Conservation (phyloP, 108 stramenopile genomes). For the Conticribra guillardii region DNA sequence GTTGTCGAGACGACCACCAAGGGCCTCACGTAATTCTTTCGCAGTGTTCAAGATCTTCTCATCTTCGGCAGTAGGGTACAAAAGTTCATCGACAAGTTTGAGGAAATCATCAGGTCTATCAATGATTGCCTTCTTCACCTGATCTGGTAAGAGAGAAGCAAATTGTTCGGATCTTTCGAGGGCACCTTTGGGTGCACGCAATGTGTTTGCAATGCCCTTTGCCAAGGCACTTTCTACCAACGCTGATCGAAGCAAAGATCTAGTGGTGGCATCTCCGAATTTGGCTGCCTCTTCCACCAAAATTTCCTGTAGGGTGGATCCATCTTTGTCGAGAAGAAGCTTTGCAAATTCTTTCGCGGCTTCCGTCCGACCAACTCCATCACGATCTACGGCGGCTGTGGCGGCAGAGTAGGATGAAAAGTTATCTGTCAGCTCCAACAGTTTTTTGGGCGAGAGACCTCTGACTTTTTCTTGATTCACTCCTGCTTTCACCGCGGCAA, state of each 20-base stretch:
- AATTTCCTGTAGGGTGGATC: conserved; percentile 76
- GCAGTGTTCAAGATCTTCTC: conserved; percentile 63
- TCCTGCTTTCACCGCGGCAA: conserved; percentile 55
- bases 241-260: conserved; percentile 56
- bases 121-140: conserved; percentile 57
- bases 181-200: conserved; percentile 58
- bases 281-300: conserved; percentile 76
- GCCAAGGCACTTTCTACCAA: conserved; percentile 69
- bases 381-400: conserved; percentile 70
- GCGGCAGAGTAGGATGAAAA: conserved; percentile 87
- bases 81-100: conserved; percentile 60
- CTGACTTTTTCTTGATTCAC: conserved; percentile 17
- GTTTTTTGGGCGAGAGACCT: conserved; percentile 61
- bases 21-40: conserved; percentile 53
- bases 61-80: conserved; percentile 63
- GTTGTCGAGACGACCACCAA: conserved; percentile 46
- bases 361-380: conserved; percentile 61
- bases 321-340: conserved; percentile 69
- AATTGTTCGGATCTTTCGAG: conserved; percentile 51
- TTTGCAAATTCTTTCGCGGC: conserved; percentile 73
- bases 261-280: conserved; percentile 69
- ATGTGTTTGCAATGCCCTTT: conserved; percentile 52
- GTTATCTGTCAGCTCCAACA: conserved; percentile 84
- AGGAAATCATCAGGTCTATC: conserved; percentile 65
- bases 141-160: conserved; percentile 47